Conservation (phyloP, 345 rosid genomes). For the Citrus sp. region DNA sequence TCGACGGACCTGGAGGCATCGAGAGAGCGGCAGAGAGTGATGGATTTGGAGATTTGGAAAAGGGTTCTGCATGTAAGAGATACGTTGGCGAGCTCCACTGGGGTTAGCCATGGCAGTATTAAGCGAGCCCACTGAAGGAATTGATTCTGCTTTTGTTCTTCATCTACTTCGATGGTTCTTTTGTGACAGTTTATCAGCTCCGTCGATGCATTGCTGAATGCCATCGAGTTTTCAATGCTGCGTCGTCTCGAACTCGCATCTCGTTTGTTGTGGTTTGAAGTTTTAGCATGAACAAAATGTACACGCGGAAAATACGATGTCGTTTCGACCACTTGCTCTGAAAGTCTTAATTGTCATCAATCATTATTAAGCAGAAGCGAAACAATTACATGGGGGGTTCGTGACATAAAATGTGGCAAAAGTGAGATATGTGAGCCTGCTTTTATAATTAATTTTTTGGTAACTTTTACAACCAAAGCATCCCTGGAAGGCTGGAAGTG, state of each 20-base stretch:
- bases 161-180: not conserved
- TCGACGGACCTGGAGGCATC: conserved; percentile 72
- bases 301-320: no score
- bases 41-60: conserved; percentile 28
- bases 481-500: no score
- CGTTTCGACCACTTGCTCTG: no score
- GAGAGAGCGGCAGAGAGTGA: conserved; percentile 47
- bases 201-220: not conserved
- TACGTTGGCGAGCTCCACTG: conserved; percentile 51
- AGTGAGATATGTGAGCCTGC: not conserved
- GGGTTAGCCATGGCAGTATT: conserved; percentile 67
- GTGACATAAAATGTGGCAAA: no score
- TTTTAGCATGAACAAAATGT: no score
- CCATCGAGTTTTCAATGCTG: not conserved
- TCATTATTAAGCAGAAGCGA: no score
- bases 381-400: no score
- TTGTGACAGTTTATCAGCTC: not conserved
- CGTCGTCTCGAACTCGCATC: no score
- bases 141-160: not conserved
- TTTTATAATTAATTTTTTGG: not conserved
- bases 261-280: no score
- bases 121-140: conserved; percentile 39
- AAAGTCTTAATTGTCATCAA: no score
- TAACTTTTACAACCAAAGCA: not conserved
- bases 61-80: conserved; percentile 60